Percentiles rank a stretch among this genome's conserved stretches.
phyloP scores from a whole-genome alignment of 2,329 filamentous ascomycete genomes.

The Dactylella cylindrospora region DNA sequence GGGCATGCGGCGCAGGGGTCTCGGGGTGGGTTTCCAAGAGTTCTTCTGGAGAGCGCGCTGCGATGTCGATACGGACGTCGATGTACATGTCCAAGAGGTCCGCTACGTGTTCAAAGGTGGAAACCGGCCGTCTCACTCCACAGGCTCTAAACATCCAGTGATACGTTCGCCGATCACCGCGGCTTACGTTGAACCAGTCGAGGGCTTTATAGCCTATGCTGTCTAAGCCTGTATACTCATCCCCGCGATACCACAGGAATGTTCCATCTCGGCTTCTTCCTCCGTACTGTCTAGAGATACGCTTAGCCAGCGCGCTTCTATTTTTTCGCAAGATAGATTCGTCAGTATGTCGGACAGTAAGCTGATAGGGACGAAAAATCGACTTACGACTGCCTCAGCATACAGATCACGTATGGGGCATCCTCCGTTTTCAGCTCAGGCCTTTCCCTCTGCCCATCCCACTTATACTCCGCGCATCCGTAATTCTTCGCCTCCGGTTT shows the following conservation, averaged over 20 bases:
- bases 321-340: not conserved
- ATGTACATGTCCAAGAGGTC: not conserved
- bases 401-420: no score
- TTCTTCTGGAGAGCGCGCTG: not conserved
- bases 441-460: not conserved
- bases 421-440: no score
- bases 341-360: not conserved
- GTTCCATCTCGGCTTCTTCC: not conserved
- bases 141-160: slow-evolving; percentile 1
- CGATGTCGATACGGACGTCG: not conserved
- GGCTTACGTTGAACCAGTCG: not conserved
- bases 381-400: not conserved
- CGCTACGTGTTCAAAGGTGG: not conserved
- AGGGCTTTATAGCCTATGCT: not conserved
- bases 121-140: not conserved
- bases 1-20: not conserved
- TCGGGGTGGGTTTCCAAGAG: not conserved
- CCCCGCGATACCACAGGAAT: not conserved
- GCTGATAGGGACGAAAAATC: not conserved
- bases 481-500: not conserved
- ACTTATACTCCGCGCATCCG: not conserved
- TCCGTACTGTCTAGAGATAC: not conserved
- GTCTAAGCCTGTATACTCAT: not conserved
- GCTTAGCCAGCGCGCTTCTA: not conserved
- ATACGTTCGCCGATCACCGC: not conserved